Conservation (phyloP, 2,329 filamentous ascomycete species). For the Paraphoma chrysanthemicola region DNA sequence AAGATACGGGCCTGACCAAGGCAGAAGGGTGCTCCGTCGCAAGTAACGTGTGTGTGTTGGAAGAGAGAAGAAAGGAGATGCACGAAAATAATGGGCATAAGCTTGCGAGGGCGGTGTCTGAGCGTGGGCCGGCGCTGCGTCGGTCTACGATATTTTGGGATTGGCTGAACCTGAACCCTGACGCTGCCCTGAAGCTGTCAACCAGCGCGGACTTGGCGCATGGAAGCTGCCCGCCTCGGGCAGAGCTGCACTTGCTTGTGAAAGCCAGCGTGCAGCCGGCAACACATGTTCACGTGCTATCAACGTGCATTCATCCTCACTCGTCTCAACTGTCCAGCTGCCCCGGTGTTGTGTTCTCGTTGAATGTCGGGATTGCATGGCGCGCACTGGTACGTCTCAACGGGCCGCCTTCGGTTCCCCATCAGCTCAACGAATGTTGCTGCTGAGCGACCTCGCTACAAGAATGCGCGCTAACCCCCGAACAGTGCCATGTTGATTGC, state of each 20-base stretch:
- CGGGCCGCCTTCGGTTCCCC: conserved; percentile 23
- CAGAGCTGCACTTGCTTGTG: neutral
- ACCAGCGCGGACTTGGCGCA: conserved; percentile 1
- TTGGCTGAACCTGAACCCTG: conserved; percentile 3
- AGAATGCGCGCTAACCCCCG: conserved; percentile 10
- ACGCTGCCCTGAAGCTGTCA: neutral
- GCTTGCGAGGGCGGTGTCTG: conserved; percentile 34
- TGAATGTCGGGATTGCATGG: conserved; percentile 6
- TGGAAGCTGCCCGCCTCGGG: neutral
- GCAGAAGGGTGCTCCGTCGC: conserved; percentile 90
- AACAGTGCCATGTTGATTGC: conserved; percentile 1
- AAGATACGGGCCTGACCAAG: conserved; percentile 91
- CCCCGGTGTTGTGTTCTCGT: neutral
- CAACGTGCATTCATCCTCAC: neutral
- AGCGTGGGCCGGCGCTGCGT: conserved; percentile 18
- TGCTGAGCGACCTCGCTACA: neutral
- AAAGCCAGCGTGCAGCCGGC: neutral
- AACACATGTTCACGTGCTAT: neutral
- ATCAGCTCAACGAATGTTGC: conserved; percentile 20
- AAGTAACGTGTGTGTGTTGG: conserved; percentile 19
- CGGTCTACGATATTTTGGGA: conserved; percentile 14
- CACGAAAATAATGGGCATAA: conserved; percentile 14
- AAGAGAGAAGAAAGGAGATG: conserved; percentile 18
- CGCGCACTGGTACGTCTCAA: conserved; percentile 14
- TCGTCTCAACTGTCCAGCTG: neutral